These are phyloP conservation scores for Yamadazyma nakazawae DNA, from an alignment of 805 yeast species.

Conservation along the genomic window DNA sequence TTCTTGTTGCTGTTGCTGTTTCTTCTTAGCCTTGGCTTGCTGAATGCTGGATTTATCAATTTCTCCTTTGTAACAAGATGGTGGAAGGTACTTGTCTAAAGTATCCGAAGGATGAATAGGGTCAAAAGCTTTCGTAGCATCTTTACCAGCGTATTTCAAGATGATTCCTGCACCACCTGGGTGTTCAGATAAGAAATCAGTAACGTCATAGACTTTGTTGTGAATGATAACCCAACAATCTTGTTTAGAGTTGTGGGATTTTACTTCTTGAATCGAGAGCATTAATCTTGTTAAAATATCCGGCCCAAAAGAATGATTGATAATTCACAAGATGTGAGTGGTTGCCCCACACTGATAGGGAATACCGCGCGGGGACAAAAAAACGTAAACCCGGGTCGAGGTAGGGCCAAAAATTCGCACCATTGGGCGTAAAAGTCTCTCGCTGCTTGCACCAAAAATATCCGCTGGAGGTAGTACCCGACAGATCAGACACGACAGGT, in stretches of 20 bases:
- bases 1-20: no score
- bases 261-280: slow-evolving; percentile 28
- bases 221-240: slow-evolving; percentile 87
- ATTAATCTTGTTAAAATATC: background rate
- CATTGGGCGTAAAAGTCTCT: no score
- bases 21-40: slow-evolving; percentile 1
- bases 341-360: slow-evolving; percentile 6
- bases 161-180: slow-evolving; percentile 62
- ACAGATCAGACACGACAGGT: no score
- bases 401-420: no score
- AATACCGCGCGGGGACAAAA: background rate
- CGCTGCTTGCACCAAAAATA: no score
- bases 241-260: slow-evolving; percentile 48
- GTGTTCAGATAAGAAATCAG: slow-evolving; percentile 55
- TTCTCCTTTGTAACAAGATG: slow-evolving; percentile 34
- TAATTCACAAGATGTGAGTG: background rate
- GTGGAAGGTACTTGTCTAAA: slow-evolving; percentile 60
- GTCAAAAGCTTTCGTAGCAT: slow-evolving; percentile 76
- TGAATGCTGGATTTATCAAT: slow-evolving; percentile 18
- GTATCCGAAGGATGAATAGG: slow-evolving; percentile 93
- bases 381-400: no score
- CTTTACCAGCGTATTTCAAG: slow-evolving; percentile 47
- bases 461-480: no score
- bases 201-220: slow-evolving; percentile 74
- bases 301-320: background rate